Evolutionary conservation across 257 asterid genomes (phyloP), one percentile per base, ranked within the genome.

Genomic region (Paulownia fortunei): DNA sequence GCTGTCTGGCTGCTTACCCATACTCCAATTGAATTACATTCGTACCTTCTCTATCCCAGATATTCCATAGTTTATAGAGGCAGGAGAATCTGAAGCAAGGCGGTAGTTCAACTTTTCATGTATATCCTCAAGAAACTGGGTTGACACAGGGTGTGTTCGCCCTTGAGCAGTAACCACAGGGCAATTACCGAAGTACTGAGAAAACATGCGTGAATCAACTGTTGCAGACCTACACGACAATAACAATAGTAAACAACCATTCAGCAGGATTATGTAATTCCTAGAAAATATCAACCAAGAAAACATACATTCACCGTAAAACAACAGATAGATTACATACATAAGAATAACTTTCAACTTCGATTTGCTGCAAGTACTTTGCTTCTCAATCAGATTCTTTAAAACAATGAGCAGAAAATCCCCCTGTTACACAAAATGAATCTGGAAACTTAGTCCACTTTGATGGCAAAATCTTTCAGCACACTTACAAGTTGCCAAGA

Each of bases 111-210:
- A 66, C 34, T 76, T 87, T 82, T 95, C 97, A 86, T 91, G 89
- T 74, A 95, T 84, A 88, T 91, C 97, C 93, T 95, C 98, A 78
- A 95, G 94, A 90, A 86, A 95, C 80, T 82, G 87, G 80, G 85
- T 84, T 80, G 98, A 88, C 59, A 93, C 99, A 67, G 97, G 97
- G 84, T 93, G 97, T 54, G 97, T 93, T 81, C 98, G 86, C 76
- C 99, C 99, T 84, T 86, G 88, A 63, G 98, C 97, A 85, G 96
- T 95, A 84, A 93, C 82, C 77, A 95, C 99, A 61, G 99, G 99
- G 81, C 99, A 95, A 60, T 89, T 74, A 60, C 97, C 92, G 81
- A 95, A 93, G 90, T 95, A 95, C 83, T 81, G 87, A 19, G 99
- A 95, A 80, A 95, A 95, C 85, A 86, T 84, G 82, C 81, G 92